A percentile compares a stretch with the other conserved stretches of the same genome.
Evolutionary conservation across 257 asterid genomes (phyloP).

Genomic region (Rhazya stricta): DNA sequence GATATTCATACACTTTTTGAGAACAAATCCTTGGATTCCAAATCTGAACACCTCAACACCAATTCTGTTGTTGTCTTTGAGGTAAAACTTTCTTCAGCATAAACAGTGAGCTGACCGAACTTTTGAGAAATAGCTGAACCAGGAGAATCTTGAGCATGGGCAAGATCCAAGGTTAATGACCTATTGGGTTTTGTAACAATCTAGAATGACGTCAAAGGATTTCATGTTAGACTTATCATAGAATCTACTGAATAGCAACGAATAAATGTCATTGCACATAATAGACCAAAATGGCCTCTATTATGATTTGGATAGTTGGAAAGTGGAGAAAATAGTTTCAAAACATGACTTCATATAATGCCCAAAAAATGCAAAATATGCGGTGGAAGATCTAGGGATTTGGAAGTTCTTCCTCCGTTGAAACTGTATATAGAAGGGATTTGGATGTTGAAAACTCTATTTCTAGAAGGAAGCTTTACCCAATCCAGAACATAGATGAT

Average conservation of each 20-base stretch:
- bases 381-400: background rate
- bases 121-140: slow-evolving; percentile 36
- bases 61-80: slow-evolving; percentile 83
- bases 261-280: slow-evolving; percentile 4
- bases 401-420: background rate
- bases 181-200: slow-evolving; percentile 57
- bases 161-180: slow-evolving; percentile 60
- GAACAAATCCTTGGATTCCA: slow-evolving; percentile 89
- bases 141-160: slow-evolving; percentile 38
- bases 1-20: slow-evolving; percentile 73
- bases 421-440: background rate
- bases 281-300: background rate
- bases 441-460: background rate
- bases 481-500: background rate
- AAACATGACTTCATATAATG: background rate
- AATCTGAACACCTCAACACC: slow-evolving; percentile 75
- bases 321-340: background rate
- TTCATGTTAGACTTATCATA: background rate
- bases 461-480: background rate
- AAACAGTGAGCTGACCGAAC: slow-evolving; percentile 63
- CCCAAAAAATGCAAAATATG: slow-evolving; percentile 1
- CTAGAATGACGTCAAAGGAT: slow-evolving; percentile 34
- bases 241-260: background rate
- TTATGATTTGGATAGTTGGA: background rate
- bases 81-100: slow-evolving; percentile 76